phyloP scores from a whole-genome alignment of 1,284 basidiomycete species.

The Pseudozyma hubeiensis region DNA sequence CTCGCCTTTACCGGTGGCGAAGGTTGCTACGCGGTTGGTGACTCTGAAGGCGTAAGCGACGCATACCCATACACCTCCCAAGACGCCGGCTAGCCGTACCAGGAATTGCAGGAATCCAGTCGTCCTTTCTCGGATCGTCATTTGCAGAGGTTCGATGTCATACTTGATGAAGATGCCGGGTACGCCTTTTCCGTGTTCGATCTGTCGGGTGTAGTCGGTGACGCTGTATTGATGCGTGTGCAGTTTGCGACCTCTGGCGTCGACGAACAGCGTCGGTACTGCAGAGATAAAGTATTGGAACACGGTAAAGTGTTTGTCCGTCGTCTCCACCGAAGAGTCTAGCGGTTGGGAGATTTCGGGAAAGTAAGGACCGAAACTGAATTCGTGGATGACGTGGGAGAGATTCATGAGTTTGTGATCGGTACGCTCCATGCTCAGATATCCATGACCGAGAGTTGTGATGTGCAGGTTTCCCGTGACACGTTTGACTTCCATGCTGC shows the following conservation, averaged over 20 bases:
- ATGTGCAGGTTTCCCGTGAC: slow-evolving; percentile 77
- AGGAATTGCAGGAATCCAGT: slow-evolving; percentile 83
- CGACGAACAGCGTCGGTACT: slow-evolving; percentile 92
- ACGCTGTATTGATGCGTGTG: slow-evolving; percentile 94
- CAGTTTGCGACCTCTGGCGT: slow-evolving; percentile 74
- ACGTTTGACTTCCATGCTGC: slow-evolving; percentile 85
- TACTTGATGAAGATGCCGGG: slow-evolving; percentile 76
- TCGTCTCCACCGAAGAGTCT: slow-evolving; percentile 80
- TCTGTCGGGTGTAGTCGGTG: slow-evolving; percentile 85
- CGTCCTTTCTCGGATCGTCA: slow-evolving; percentile 87
- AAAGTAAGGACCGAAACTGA: slow-evolving; percentile 96
- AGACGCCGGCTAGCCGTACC: slow-evolving; percentile 76
- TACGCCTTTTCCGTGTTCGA: slow-evolving; percentile 81
- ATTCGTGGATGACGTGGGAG: slow-evolving; percentile 93
- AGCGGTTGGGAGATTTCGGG: slow-evolving; percentile 94
- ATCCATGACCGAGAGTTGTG: slow-evolving; percentile 93
- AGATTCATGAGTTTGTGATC: slow-evolving; percentile 88
- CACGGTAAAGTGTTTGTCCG: slow-evolving; percentile 73
- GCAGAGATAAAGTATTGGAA: slow-evolving; percentile 96
- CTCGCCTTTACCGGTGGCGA: slow-evolving; percentile 27
- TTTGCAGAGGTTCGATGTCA: slow-evolving; percentile 88
- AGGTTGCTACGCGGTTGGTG: slow-evolving; percentile 37
- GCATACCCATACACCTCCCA: slow-evolving; percentile 70
- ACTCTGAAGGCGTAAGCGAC: slow-evolving; percentile 59
- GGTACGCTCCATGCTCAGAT: slow-evolving; percentile 85